Evolutionary conservation across 2,329 filamentous ascomycete genomes (phyloP), one percentile per base, ranked within the genome.

Genomic region (Nigrospora osmanthi): DNA sequence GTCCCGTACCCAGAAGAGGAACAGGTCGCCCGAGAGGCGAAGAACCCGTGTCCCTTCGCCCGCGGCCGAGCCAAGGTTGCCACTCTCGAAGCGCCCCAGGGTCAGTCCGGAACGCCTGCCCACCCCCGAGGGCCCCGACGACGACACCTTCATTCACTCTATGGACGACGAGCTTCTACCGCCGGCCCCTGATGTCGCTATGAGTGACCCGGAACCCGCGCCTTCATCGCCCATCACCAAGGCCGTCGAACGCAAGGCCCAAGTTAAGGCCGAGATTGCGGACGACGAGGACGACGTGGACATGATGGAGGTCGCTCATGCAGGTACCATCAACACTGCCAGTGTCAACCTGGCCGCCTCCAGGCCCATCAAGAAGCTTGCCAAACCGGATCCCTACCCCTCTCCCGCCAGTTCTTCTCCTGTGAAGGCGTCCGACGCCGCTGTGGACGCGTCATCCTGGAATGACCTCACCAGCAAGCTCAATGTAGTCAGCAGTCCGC

Each of bases 301-400:
- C 50, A 75, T 90, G 69, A 87, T 96, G 81, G 90, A 95, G 59
- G 80, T 96, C 43, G 82, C 87, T 17, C 85, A 94, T 46, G 79
- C 85, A 34, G 86, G 83, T 14, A 74, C 82, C 19, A 76, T 85
- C 47, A 81, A 78, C 45, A 70, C 79, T 10, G 71, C 80, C 11
- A 91, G 83, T 52, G 80, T 97, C 54, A 97, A 98, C 61, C 81
- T 96, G 62, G 77, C 87, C 23, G 89, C 88, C 40, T 86, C 83
- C 51, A 81, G 89, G 35, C 85, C 86, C 23, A 77, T 83, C 33
- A 88, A 87, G 54, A 95, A 86, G 62, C 68, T 85, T 19, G 75
- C 83, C 55, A 87, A 90, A 62, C 64, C 78, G 11, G 74, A 79
- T 33, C 68, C 78, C 3, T 81, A 85, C 52, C 82, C 87, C 5